Evolutionary conservation across 2,329 filamentous ascomycete genomes (phyloP), one percentile per base, ranked within the genome.

Genomic region (Alternaria triticina): DNA sequence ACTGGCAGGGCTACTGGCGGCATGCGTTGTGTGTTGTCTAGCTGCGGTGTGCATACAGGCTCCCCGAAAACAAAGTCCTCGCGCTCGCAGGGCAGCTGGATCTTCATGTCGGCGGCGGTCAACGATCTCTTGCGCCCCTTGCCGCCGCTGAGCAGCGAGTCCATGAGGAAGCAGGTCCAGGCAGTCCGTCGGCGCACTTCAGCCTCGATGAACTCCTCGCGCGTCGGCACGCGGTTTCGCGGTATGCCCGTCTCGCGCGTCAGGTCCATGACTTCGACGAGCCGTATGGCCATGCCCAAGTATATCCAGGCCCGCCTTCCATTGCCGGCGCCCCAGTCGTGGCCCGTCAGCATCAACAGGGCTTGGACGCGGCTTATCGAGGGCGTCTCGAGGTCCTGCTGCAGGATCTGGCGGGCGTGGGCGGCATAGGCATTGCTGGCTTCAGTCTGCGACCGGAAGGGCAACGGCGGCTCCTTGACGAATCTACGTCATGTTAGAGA

Each of bases 291-390:
- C 77, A 81, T 81, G 62, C 79, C 79, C 43, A 81, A 74, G 46
- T 80, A 81, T 55, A 81, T 81, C 79, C 79, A 81, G 0, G 79
- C 79, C 43, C 78, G 65, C 22, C 78, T 69, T 3, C 79, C 79
- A 43, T 81, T 82, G 62, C 81, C 83, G 57, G 81, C 84, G 61
- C 76, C 80, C 80, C 82, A 84, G 59, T 82, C 81, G 57, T 83
- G 80, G n/a, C 80, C 81, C 0, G 82, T 82, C 22, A 84, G 62
- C 74, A 84, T 80, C 54, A 83, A 67, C 51, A 81, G 70, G 13
- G 78, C 77, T 63, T 81, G 79, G 13, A 81, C 79, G 57, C 78
- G 76, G 64, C 75, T 77, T 57, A 81, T 74, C 62, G 72, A 78
- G 17, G 79, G 79, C 20, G 76, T 78, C 67, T 81, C 79, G 65